phyloP scores from a whole-genome alignment of 495 filamentous ascomycete species.

The Haplographium delicatum region DNA sequence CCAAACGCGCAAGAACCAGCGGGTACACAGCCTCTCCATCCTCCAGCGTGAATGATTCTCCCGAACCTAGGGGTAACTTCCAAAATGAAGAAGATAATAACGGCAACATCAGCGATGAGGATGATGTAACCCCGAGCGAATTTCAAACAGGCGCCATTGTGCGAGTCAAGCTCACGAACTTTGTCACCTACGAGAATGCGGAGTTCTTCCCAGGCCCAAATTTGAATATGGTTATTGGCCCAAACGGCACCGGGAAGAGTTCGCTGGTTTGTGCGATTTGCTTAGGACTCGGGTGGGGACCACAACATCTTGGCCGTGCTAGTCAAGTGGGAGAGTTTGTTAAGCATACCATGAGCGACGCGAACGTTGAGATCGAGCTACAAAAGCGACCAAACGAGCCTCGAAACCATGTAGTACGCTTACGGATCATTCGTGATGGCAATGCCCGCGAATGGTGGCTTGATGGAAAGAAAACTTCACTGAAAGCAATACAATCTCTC shows the following conservation, averaged over 20 bases:
- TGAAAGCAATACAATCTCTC: conserved; percentile 57
- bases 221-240: conserved; percentile 97
- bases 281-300: conserved; percentile 79
- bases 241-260: conserved; percentile 97
- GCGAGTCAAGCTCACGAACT: conserved; percentile 79
- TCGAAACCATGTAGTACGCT: conserved; percentile 65
- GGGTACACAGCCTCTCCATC: conserved; percentile 4
- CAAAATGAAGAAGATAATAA: conserved; percentile 7
- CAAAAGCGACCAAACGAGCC: conserved; percentile 44
- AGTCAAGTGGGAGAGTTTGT: conserved; percentile 85
- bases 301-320: conserved; percentile 81
- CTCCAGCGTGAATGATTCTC: conserved; percentile 8
- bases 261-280: conserved; percentile 97
- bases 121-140: neutral
- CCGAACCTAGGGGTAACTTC: neutral
- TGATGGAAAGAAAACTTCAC: conserved; percentile 52
- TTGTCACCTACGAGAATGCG: conserved; percentile 89
- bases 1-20: conserved; percentile 23
- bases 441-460: conserved; percentile 72
- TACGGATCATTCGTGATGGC: conserved; percentile 73
- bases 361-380: conserved; percentile 86
- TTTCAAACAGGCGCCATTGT: conserved; percentile 84
- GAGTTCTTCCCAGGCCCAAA: conserved; percentile 88
- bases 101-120: neutral
- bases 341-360: conserved; percentile 77